Percentiles rank a stretch among this genome's conserved stretches.
Conservation (phyloP, 1,284 basidiomycete species). For the Leccinum fuscescens region DNA sequence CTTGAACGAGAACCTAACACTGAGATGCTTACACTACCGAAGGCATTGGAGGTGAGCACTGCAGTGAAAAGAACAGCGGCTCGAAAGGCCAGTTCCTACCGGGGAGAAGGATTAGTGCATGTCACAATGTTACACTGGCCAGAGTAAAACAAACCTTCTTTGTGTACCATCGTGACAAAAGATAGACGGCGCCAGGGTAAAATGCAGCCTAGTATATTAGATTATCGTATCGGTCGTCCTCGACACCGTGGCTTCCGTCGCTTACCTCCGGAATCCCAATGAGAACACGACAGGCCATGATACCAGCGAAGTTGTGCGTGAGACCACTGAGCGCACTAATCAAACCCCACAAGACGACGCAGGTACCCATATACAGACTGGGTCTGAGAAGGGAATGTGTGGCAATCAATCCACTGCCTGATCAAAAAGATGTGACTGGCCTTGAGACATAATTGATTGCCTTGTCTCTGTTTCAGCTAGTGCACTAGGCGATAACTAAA, state of each 20-base stretch:
- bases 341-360: not conserved
- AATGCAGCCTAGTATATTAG: not conserved
- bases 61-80: not conserved
- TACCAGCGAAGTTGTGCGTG: not conserved
- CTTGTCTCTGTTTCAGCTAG: not conserved
- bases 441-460: not conserved
- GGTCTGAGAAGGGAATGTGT: not conserved
- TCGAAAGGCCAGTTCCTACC: not conserved
- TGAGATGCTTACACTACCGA: not conserved
- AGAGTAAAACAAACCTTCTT: not conserved
- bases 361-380: not conserved
- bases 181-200: not conserved
- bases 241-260: not conserved
- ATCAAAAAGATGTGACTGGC: not conserved
- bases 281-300: not conserved
- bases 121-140: not conserved
- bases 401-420: too few relatives aligned
- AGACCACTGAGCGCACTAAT: not conserved
- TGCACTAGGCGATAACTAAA: not conserved
- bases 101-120: not conserved
- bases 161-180: not conserved
- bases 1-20: not conserved
- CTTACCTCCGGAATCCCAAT: not conserved
- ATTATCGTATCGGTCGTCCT: not conserved
- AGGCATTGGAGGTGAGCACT: not conserved